Conservation (phyloP, 805 yeast species). For the Lipomyces sp. region DNA sequence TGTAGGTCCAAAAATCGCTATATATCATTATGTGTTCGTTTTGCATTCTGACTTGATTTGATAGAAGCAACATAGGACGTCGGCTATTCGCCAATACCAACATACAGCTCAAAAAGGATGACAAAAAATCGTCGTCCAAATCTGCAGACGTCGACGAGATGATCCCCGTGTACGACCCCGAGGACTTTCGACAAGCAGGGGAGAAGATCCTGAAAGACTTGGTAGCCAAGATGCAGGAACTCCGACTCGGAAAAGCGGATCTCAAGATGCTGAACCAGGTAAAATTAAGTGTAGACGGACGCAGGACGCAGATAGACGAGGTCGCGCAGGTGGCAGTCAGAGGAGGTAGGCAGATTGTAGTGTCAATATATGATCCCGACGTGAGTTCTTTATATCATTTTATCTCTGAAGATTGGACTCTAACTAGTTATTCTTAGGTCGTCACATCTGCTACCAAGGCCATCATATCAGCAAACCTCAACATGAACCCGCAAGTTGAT, state of each 20-base stretch:
- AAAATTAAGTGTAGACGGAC: slow-evolving; percentile 37
- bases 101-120: no score
- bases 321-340: slow-evolving; percentile 69
- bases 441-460: slow-evolving; percentile 67
- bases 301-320: slow-evolving; percentile 35
- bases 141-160: no score
- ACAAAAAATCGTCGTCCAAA: no score
- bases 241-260: slow-evolving; percentile 67
- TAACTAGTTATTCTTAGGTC: slow-evolving; percentile 45
- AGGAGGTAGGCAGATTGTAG: slow-evolving; percentile 60
- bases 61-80: no score
- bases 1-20: no score
- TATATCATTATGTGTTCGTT: no score
- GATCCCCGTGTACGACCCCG: slow-evolving; percentile 33
- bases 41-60: no score
- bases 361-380: slow-evolving; percentile 78
- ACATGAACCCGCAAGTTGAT: slow-evolving; percentile 77
- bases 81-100: no score
- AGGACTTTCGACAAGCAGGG: slow-evolving; percentile 45
- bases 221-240: slow-evolving; percentile 55
- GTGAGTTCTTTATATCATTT: slow-evolving; percentile 4
- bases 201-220: slow-evolving; percentile 51
- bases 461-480: slow-evolving; percentile 63
- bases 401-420: no score
- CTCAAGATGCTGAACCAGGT: slow-evolving; percentile 64